Evolutionary conservation across 257 asterid genomes (phyloP).

Genomic region (Solanum habrochaites): DNA sequence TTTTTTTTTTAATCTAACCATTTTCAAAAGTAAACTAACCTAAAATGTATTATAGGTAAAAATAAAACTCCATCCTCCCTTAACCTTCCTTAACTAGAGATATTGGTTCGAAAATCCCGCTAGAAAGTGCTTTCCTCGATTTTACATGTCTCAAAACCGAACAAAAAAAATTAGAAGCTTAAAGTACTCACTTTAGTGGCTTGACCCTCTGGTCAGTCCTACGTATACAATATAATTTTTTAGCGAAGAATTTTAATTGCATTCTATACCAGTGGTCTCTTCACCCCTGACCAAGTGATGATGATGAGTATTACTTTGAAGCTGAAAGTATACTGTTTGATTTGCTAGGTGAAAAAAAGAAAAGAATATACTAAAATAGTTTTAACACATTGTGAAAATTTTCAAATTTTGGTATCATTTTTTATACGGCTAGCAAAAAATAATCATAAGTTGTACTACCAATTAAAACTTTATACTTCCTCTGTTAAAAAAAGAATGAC

Average conservation of each 20-base stretch:
- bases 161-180: not conserved
- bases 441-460: not conserved
- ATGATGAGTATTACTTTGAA: not conserved
- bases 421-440: not conserved
- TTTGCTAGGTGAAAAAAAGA: not conserved
- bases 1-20: too few relatives aligned
- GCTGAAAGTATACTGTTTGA: not conserved
- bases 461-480: not conserved
- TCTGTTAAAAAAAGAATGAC: too few relatives aligned
- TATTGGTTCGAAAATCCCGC: too few relatives aligned
- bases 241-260: not conserved
- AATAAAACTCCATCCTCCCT: not conserved
- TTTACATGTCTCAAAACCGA: accelerated
- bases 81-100: not conserved
- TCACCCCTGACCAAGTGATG: not conserved
- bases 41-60: too few relatives aligned
- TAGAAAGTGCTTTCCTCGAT: not conserved
- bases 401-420: not conserved
- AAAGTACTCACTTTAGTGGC: not conserved
- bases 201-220: not conserved
- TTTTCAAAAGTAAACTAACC: not conserved
- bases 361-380: not conserved
- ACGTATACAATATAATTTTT: not conserved
- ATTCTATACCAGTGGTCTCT: not conserved
- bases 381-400: not conserved